A percentile compares a stretch with the other conserved stretches of the same genome.
Evolutionary conservation across 73 alveolate species (phyloP).

Genomic region (Blepharisma japonicum): DNA sequence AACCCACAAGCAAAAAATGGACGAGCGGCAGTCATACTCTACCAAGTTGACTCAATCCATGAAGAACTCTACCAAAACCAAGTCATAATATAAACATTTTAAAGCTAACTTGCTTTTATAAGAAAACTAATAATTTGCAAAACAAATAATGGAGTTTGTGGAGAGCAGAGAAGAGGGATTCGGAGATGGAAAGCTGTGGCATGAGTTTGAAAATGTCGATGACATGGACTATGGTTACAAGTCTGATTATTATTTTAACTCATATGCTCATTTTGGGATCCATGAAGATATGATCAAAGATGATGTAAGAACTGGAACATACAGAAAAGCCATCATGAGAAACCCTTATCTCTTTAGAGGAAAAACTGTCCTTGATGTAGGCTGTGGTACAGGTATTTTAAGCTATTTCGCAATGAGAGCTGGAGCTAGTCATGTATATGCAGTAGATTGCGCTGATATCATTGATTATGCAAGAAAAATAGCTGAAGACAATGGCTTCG

Average conservation of each 20-base stretch:
- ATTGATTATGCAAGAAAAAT: conserved; percentile 85
- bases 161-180: no score
- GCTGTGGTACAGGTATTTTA: conserved; percentile 97
- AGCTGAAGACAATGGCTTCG: conserved; percentile 76
- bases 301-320: conserved; percentile 82
- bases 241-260: conserved; percentile 83
- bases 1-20: conserved; percentile 58
- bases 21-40: conserved; percentile 54
- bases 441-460: conserved; percentile 93
- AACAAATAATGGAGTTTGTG: no score
- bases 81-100: no score
- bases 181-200: no score
- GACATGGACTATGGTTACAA: no score
- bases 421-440: conserved; percentile 96
- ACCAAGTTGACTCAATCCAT: conserved; percentile 40
- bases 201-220: no score
- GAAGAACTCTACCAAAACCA: no score
- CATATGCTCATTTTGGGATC: conserved; percentile 86
- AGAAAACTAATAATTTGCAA: no score
- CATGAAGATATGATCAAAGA: conserved; percentile 99
- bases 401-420: conserved; percentile 95
- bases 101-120: no score
- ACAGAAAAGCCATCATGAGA: conserved; percentile 81
- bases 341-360: conserved; percentile 79
- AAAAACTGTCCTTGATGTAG: conserved; percentile 94